Evolutionary conservation across 495 filamentous ascomycete species (phyloP).

Genomic region (Penicillium fimorum): DNA sequence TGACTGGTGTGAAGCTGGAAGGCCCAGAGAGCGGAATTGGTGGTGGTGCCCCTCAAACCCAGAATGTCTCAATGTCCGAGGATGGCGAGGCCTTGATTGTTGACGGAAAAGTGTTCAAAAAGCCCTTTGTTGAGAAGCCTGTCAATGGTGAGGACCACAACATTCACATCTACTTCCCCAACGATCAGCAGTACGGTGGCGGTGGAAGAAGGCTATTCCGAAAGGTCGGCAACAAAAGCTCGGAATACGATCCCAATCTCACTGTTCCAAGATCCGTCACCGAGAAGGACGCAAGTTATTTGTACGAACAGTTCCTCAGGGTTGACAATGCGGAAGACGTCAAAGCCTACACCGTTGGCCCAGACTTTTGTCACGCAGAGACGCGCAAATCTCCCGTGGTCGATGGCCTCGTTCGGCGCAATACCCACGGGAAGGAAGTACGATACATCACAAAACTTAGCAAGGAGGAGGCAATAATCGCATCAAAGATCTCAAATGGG

Average conservation of each 20-base stretch:
- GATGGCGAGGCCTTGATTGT: slow-evolving; percentile 84
- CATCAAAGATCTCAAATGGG: slow-evolving; percentile 81
- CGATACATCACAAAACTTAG: slow-evolving; percentile 86
- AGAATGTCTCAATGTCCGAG: slow-evolving; percentile 77
- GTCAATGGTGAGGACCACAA: slow-evolving; percentile 99
- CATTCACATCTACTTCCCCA: slow-evolving; percentile 94
- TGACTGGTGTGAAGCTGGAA: slow-evolving; percentile 76
- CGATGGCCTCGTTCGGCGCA: slow-evolving; percentile 90
- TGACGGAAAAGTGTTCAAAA: slow-evolving; percentile 75
- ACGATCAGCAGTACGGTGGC: slow-evolving; percentile 67
- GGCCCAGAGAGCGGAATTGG: slow-evolving; percentile 72
- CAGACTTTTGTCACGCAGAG: slow-evolving; percentile 92
- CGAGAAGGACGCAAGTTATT: slow-evolving; percentile 75
- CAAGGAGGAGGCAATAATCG: slow-evolving; percentile 79
- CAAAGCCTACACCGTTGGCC: slow-evolving; percentile 96
- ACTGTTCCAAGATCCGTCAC: slow-evolving; percentile 74
- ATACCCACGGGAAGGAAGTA: slow-evolving; percentile 95
- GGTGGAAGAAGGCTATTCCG: slow-evolving; percentile 91
- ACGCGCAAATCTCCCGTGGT: slow-evolving; percentile 96
- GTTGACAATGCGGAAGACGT: slow-evolving; percentile 97
- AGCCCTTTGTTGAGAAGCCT: slow-evolving; percentile 98
- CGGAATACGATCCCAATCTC: slow-evolving; percentile 79
- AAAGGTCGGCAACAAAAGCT: slow-evolving; percentile 97
- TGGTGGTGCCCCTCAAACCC: slow-evolving; percentile 53
- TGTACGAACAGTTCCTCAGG: slow-evolving; percentile 95